phyloP scores from a whole-genome alignment of 768 basidiomycete genomes.

The Coprinopsis strossmayeri region DNA sequence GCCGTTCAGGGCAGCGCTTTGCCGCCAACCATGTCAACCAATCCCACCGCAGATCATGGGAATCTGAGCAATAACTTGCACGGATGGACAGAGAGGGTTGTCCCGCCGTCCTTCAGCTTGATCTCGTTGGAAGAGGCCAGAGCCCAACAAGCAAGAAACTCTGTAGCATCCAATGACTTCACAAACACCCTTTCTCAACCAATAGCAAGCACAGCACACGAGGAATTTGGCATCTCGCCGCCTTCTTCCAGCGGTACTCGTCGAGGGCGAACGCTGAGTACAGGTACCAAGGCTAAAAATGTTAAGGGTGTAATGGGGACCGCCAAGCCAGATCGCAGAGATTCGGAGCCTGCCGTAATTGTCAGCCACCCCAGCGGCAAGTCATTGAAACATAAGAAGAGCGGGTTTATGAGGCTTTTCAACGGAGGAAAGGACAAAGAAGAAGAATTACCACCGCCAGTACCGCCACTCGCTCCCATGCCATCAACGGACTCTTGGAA shows the following conservation, averaged over 20 bases:
- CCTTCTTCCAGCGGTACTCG: slow-evolving; percentile 12
- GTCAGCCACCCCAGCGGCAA: slow-evolving; percentile 23
- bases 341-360: slow-evolving; percentile 28
- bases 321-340: slow-evolving; percentile 34
- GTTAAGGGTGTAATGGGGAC: slow-evolving; percentile 36
- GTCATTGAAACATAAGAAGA: slow-evolving; percentile 68
- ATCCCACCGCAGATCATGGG: slow-evolving; percentile 20
- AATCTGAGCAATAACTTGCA: slow-evolving; percentile 25
- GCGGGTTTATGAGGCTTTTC: slow-evolving; percentile 76
- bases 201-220: slow-evolving; percentile 1
- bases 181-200: slow-evolving; percentile 12
- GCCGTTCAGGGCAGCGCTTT: slow-evolving; percentile 27
- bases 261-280: slow-evolving; percentile 58
- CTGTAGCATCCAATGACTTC: slow-evolving; percentile 19
- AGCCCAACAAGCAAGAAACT: slow-evolving; percentile 56
- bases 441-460: slow-evolving; percentile 49
- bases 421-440: slow-evolving; percentile 46
- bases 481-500: slow-evolving; percentile 18
- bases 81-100: slow-evolving; percentile 45
- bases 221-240: not conserved
- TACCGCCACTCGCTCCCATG: slow-evolving; percentile 36
- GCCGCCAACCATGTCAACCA: slow-evolving; percentile 16
- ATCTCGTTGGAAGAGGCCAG: slow-evolving; percentile 78
- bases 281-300: slow-evolving; percentile 46
- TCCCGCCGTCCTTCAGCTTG: slow-evolving; percentile 51